A percentile compares a stretch with the other conserved stretches of the same genome.
phyloP scores from a whole-genome alignment of 768 basidiomycete species.

The Tulasnella sp. region DNA sequence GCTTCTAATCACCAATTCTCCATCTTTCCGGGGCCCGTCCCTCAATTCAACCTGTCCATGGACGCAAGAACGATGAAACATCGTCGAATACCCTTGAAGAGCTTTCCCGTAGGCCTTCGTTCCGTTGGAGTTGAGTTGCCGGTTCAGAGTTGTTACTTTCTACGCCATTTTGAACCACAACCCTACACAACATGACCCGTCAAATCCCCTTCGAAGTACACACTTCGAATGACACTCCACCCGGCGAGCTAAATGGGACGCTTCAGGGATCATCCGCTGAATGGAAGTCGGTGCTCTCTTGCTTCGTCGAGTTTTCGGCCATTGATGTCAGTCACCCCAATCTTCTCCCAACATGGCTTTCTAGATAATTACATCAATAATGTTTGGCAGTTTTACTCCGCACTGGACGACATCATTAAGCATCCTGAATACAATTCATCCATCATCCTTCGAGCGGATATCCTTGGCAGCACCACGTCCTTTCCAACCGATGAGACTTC shows the following conservation, averaged over 20 bases:
- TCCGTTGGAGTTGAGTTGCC: too few species aligned
- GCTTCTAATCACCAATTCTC: too few species aligned
- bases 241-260: constrained; percentile 3
- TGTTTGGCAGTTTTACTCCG: constrained; percentile 77
- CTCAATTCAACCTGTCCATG: too few species aligned
- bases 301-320: constrained; percentile 33
- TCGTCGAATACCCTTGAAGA: too few species aligned
- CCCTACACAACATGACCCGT: constrained; percentile 2
- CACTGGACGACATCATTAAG: constrained; percentile 59
- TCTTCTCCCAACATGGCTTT: neutral
- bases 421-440: constrained; percentile 93
- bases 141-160: constrained; percentile 12
- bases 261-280: neutral
- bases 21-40: too few species aligned
- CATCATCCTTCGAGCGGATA: constrained; percentile 77
- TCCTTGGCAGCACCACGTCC: constrained; percentile 31
- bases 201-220: neutral
- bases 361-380: too few species aligned
- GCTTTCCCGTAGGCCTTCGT: too few species aligned
- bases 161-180: neutral
- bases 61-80: too few species aligned
- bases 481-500: constrained; percentile 5
- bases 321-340: constrained; percentile 31
- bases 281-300: constrained; percentile 30
- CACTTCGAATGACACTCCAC: constrained; percentile 4